A percentile compares a stretch with the other conserved stretches of the same genome.
Conservation (phyloP, 2,329 filamentous ascomycete species). For the Fusarium secorum region DNA sequence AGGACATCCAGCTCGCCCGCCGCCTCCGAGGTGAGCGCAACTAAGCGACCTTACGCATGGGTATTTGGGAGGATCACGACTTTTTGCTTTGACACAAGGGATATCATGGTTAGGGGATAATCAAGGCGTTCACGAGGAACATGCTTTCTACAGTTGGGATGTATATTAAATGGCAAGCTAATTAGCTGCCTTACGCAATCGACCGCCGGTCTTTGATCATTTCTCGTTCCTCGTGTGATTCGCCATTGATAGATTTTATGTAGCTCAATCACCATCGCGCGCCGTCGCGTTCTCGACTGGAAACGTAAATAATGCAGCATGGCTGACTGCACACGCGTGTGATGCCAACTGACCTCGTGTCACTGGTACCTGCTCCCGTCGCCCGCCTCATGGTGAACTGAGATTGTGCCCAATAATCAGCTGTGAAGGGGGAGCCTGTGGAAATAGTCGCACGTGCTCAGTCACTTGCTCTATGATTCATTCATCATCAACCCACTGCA, state of each 20-base stretch:
- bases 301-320: neutral
- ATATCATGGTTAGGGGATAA: slow-evolving; percentile 54
- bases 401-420: neutral
- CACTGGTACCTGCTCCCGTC: neutral
- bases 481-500: neutral
- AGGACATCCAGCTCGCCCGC: slow-evolving; percentile 96
- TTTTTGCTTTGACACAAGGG: slow-evolving; percentile 50
- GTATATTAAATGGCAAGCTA: slow-evolving; percentile 52
- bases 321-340: fast-evolving
- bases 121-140: slow-evolving; percentile 56
- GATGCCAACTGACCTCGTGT: too few relatives aligned
- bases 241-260: neutral
- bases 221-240: slow-evolving; percentile 8
- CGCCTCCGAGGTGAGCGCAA: slow-evolving; percentile 94
- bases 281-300: fast-evolving
- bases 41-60: slow-evolving; percentile 57
- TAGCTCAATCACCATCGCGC: neutral
- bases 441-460: neutral
- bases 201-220: slow-evolving; percentile 35
- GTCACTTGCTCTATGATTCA: neutral
- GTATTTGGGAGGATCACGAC: slow-evolving; percentile 51
- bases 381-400: neutral
- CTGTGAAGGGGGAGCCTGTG: neutral
- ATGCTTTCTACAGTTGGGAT: slow-evolving; percentile 51
- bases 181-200: slow-evolving; percentile 38